A percentile compares a stretch with the other conserved stretches of the same genome.
phyloP scores from a whole-genome alignment of 2,329 filamentous ascomycete species.

The Cladophialophora bantiana region DNA sequence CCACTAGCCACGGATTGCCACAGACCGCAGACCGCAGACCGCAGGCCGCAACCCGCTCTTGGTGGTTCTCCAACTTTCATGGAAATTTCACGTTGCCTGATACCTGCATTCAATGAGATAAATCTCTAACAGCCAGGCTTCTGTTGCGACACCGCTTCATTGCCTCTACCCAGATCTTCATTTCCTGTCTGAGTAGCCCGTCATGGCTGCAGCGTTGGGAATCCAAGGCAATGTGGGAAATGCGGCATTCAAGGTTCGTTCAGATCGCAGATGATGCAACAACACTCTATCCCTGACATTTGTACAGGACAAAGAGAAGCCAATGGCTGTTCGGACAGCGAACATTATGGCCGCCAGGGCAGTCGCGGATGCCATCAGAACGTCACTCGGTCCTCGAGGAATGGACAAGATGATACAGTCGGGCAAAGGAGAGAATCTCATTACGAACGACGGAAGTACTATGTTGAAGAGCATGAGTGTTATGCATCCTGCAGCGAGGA shows the following conservation, averaged over 20 bases:
- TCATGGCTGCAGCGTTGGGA: slow-evolving; percentile 59
- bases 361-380: slow-evolving; percentile 96
- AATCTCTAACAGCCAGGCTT: background rate
- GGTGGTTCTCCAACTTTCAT: slow-evolving; percentile 24
- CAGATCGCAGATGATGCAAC: slow-evolving; percentile 41
- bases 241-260: slow-evolving; percentile 69
- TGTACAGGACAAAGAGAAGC: slow-evolving; percentile 88
- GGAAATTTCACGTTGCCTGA: slow-evolving; percentile 26
- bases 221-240: slow-evolving; percentile 61
- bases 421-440: slow-evolving; percentile 95
- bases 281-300: slow-evolving; percentile 48
- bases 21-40: slow-evolving; percentile 7
- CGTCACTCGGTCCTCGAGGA: slow-evolving; percentile 91
- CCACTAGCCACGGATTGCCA: background rate
- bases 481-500: slow-evolving; percentile 99
- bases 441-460: slow-evolving; percentile 99
- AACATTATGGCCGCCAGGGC: slow-evolving; percentile 99
- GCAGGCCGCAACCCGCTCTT: slow-evolving; percentile 3
- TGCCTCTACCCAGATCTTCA: slow-evolving; percentile 1
- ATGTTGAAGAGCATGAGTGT: slow-evolving; percentile 99
- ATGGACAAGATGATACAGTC: slow-evolving; percentile 99
- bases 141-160: background rate
- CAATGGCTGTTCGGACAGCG: slow-evolving; percentile 90
- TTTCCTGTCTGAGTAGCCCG: slow-evolving; percentile 42
- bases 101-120: slow-evolving; percentile 8